Conservation (phyloP, 805 yeast species). For the Candida piceae region DNA sequence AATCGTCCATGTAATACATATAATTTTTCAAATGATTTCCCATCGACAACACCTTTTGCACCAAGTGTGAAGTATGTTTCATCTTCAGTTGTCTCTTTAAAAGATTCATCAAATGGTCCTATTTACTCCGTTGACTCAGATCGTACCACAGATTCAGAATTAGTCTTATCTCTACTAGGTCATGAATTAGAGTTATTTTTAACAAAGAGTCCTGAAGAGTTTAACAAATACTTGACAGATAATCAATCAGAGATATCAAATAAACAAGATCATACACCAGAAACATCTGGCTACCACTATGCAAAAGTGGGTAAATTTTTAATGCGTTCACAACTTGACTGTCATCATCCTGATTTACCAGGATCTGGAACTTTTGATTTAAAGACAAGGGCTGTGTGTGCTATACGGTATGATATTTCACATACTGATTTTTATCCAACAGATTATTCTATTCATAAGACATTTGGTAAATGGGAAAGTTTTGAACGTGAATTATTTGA, state of each 20-base stretch:
- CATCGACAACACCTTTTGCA: constrained; percentile 31
- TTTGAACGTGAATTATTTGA: constrained; percentile 77
- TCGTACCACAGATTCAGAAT: constrained; percentile 59
- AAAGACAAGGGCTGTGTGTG: constrained; percentile 86
- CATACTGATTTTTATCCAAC: constrained; percentile 50
- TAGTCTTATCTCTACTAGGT: constrained; percentile 69
- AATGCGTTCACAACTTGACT: constrained; percentile 88
- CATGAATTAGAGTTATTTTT: constrained; percentile 72
- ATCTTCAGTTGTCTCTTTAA: constrained; percentile 49
- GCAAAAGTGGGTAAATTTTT: constrained; percentile 63
- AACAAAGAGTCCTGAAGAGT: constrained; percentile 53
- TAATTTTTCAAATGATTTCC: constrained; percentile 41
- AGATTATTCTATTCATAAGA: constrained; percentile 60
- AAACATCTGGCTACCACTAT: constrained; percentile 54
- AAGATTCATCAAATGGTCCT: constrained; percentile 11
- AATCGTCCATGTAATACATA: constrained; percentile 47
- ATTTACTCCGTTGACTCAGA: constrained; percentile 69
- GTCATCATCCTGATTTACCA: constrained; percentile 69
- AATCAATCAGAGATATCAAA: no score
- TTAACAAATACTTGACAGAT: constrained; percentile 35
- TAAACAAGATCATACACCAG: no score
- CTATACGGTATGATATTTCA: constrained; percentile 73
- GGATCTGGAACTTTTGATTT: constrained; percentile 91
- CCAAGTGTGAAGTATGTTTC: constrained; percentile 47
- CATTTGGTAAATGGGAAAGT: constrained; percentile 68